These are phyloP conservation scores for Petunia axillaris DNA, from an alignment of 257 asterid genomes.

Conservation along the genomic window DNA sequence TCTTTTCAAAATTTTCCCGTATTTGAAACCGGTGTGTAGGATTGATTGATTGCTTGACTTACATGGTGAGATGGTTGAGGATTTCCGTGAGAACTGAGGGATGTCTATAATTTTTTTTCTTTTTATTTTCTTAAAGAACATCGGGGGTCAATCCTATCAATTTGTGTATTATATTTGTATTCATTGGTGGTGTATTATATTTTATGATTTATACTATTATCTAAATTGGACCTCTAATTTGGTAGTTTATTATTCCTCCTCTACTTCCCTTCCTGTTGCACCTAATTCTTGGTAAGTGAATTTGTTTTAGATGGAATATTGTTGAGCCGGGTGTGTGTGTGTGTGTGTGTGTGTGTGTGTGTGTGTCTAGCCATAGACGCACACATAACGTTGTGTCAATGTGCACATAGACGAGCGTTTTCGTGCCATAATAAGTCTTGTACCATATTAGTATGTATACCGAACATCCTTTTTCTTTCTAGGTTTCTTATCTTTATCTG, in stretches of 20 bases:
- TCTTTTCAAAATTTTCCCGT: background rate
- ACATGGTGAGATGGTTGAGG: constrained; percentile 18
- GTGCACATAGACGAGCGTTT: too few species aligned
- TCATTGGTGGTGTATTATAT: constrained; percentile 5
- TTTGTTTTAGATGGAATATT: background rate
- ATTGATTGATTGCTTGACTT: constrained; percentile 19
- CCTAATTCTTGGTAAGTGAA: too few species aligned
- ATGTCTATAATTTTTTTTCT: constrained; percentile 9
- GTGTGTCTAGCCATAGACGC: too few species aligned
- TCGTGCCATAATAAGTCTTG: too few species aligned
- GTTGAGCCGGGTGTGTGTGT: background rate
- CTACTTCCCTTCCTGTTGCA: background rate
- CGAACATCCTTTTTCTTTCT: too few species aligned
- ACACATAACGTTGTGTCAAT: too few species aligned
- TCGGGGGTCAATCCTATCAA: background rate
- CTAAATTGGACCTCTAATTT: background rate
- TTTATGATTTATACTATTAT: constrained; percentile 4
- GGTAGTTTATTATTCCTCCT: background rate
- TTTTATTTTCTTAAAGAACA: constrained; percentile 2
- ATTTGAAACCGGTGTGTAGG: constrained; percentile 19
- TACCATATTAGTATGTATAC: too few species aligned
- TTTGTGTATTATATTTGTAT: constrained; percentile 19
- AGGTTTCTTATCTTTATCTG: too few species aligned
- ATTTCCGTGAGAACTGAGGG: constrained; percentile 18
- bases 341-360: too few species aligned